Base-by-base conservation (phyloP, 1,139 yeast genomes). In the Suhomyces atakaporum region DNA sequence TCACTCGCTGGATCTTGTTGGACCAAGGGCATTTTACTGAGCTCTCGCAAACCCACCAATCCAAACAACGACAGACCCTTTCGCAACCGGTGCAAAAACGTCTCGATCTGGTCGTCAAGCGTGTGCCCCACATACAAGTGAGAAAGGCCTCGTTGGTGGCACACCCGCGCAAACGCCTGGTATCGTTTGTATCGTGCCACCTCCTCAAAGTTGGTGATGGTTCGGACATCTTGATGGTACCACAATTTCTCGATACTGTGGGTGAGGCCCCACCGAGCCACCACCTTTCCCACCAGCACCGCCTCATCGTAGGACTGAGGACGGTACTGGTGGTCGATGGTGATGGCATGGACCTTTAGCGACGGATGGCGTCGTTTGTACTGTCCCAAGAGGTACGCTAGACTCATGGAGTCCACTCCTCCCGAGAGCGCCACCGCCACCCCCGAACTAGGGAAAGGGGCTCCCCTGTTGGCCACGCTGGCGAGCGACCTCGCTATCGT, bases 351-450 rank as follows among this genome's bases (percentile, higher is more conserved):
- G 4, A 83, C 55, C 14, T 61, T 45, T 8, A 67, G 37, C 15
- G 46, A 43, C 2, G 66, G 58, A 14, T 46, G 36, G 27, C 31
- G 44, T 37, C 48, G 41, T 32, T 63, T 51, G 47, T 60, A 69
- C 30, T 60, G 60, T 1, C 60, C 47, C 6, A 69, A 44, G 11
- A 82, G 57, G 49, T 69, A 70, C 1, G 84, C 67, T 31, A 85
- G 56, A 20, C 85, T 81, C 76, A 84, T 79, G 2, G 94, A 84
- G 51, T 85, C 95, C 1, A 81, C 89, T 0, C 95, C 95, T 3
- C 95, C 95, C 7, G 88, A 80, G 3, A 85, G 70, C 0, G 90
- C 89, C 14, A 73, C 45, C 26, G 50, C 47, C n/a, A 54, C n/a
- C n/a, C n/a, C n/a, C n/a, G n/a, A n/a, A n/a, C n/a, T n/a, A n/a